Conservation (phyloP, 2,329 filamentous ascomycete species). For the Aotearoamyces nothofagi region DNA sequence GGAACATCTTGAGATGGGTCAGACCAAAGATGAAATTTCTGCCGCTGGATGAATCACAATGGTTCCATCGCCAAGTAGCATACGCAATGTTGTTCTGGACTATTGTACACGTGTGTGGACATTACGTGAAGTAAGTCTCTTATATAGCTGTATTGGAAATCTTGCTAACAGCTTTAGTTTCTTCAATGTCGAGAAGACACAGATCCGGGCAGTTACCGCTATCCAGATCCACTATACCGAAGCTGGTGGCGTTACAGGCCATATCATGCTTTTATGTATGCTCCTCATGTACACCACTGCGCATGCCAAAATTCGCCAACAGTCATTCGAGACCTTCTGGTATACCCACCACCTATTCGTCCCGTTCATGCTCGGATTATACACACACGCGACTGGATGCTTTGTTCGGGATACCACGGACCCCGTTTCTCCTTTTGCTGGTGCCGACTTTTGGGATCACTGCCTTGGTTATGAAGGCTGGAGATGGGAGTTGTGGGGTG, state of each 20-base stretch:
- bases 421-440: slow-evolving; percentile 72
- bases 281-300: slow-evolving; percentile 94
- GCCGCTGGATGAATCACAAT: slow-evolving; percentile 90
- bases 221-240: slow-evolving; percentile 85
- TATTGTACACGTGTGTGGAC: slow-evolving; percentile 57
- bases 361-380: slow-evolving; percentile 83
- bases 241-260: slow-evolving; percentile 83
- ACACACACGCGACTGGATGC: slow-evolving; percentile 90
- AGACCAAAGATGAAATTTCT: slow-evolving; percentile 78
- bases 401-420: slow-evolving; percentile 75
- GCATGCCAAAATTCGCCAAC: slow-evolving; percentile 84
- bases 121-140: slow-evolving; percentile 77
- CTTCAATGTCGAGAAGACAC: slow-evolving; percentile 79
- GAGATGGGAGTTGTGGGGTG: slow-evolving; percentile 88
- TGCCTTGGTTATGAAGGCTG: slow-evolving; percentile 93
- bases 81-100: slow-evolving; percentile 80
- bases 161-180: slow-evolving; percentile 40
- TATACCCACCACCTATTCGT: slow-evolving; percentile 99
- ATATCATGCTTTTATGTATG: slow-evolving; percentile 99
- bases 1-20: slow-evolving; percentile 71
- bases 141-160: neutral
- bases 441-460: slow-evolving; percentile 70
- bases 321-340: slow-evolving; percentile 98
- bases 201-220: slow-evolving; percentile 67
- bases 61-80: slow-evolving; percentile 91